Conservation (phyloP, 805 yeast species). For the Cyberlindnera maclurae region DNA sequence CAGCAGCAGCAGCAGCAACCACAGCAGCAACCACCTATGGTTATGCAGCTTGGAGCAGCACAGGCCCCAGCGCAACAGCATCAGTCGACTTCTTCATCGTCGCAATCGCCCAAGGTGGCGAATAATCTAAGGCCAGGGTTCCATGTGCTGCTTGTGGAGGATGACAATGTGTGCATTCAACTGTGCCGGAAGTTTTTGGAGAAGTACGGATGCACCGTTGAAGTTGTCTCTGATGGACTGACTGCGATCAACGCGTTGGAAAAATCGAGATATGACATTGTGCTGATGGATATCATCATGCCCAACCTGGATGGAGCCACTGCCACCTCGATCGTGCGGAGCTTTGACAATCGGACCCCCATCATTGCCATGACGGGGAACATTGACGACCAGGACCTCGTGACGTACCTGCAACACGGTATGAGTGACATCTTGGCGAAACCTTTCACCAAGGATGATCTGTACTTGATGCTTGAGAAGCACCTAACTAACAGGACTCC, state of each 20-base stretch:
- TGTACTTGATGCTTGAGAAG: slow-evolving; percentile 70
- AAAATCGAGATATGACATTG: slow-evolving; percentile 65
- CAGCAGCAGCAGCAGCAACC: slow-evolving; percentile 8
- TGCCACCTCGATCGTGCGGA: slow-evolving; percentile 83
- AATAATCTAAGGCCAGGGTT: slow-evolving; percentile 35
- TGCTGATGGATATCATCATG: slow-evolving; percentile 84
- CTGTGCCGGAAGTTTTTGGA: slow-evolving; percentile 75
- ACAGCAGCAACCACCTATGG: slow-evolving; percentile 2
- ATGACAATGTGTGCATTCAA: slow-evolving; percentile 75
- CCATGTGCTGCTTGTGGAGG: slow-evolving; percentile 73
- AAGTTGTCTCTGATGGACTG: slow-evolving; percentile 87
- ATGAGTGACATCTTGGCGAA: slow-evolving; percentile 90
- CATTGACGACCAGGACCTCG: slow-evolving; percentile 73
- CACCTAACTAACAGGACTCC: slow-evolving; percentile 50
- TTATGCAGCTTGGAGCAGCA: not conserved
- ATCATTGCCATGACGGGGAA: slow-evolving; percentile 94
- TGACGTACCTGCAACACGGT: slow-evolving; percentile 76
- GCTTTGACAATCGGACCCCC: slow-evolving; percentile 79
- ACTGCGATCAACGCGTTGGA: slow-evolving; percentile 77
- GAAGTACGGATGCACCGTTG: slow-evolving; percentile 88
- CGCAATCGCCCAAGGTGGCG: slow-evolving; percentile 11
- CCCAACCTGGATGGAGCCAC: slow-evolving; percentile 85
- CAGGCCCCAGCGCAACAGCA: slow-evolving; percentile 7
- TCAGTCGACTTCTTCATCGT: slow-evolving; percentile 1
- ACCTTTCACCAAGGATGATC: slow-evolving; percentile 86